Base-by-base conservation (phyloP, 2,329 filamentous ascomycete genomes). In the Ilyonectria sp. region DNA sequence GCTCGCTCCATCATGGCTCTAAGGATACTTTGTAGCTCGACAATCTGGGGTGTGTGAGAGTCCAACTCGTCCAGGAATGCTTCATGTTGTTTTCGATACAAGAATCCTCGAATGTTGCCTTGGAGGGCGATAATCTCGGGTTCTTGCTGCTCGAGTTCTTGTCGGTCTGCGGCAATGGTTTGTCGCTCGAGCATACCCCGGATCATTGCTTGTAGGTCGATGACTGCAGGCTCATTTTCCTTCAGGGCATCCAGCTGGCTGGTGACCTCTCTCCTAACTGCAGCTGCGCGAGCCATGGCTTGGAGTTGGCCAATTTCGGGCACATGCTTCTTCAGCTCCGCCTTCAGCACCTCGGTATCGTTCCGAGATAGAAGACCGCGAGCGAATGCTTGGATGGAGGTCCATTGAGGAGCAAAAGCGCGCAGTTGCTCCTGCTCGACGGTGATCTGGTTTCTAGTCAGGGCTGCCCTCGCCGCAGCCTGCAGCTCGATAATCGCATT, bases 1-100 rank as follows among this genome's bases (percentile, higher is more conserved):
- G 90, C 88, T 53, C 96, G 90, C 46, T 93, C 84, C 70, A 97
- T 86, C 87, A 97, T 93, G 1, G 94, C 95, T 66, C 95, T 90
- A 35, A 90, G 86, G 8, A 95, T 83, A 31, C 90, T 90, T 80
- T 99, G 96, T 2, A 98, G 85, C 35, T 90, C 83, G 26, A 90
- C 82, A 44, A 95, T 88, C 68, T 91, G 88, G 0, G 89, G 84
- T 43, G 92, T 89, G 72, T 93, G 89, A 2, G 90, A 89, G 58
- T 90, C 84, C 29, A 98, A 88, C 47, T 93, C 87, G 17, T 91
- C 88, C 15, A 97, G 86, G 50, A 95, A 85, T 2, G 86, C 84
- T 54, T 83, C 82, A 40, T 92, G 88, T 52, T 87, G 80, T 67
- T 90, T 84, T 63, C 94, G 88, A 73, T 86, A 86, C 17, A 91